Evolutionary conservation across 495 filamentous ascomycete species (phyloP).

Genomic region (Hypoxylon fuscum): DNA sequence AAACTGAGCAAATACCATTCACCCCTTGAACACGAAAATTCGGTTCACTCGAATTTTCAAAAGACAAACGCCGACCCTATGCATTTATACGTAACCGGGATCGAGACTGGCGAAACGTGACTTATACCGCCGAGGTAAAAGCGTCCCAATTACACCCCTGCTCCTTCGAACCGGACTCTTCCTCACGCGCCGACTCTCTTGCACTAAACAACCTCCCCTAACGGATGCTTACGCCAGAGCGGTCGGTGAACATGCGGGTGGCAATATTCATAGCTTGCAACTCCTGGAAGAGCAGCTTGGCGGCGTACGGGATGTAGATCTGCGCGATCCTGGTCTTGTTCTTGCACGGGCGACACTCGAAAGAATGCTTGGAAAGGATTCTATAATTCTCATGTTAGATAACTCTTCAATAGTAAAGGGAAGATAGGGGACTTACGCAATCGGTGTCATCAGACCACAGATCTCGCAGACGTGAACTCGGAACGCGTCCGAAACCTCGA

Average conservation of each 20-base stretch:
- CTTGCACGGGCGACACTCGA: slow-evolving; percentile 96
- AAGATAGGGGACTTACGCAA: slow-evolving; percentile 78
- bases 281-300: slow-evolving; percentile 98
- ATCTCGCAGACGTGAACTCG: slow-evolving; percentile 98
- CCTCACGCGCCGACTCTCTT: too few species aligned
- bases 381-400: slow-evolving; percentile 58
- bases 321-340: slow-evolving; percentile 99
- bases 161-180: background rate
- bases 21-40: background rate
- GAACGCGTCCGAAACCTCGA: slow-evolving; percentile 98
- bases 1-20: slow-evolving; percentile 21
- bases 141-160: background rate
- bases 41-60: background rate
- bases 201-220: too few species aligned
- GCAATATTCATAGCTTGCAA: slow-evolving; percentile 98
- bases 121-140: background rate
- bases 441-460: slow-evolving; percentile 97
- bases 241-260: slow-evolving; percentile 91
- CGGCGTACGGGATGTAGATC: slow-evolving; percentile 96
- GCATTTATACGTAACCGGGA: slow-evolving; percentile 20
- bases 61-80: slow-evolving; percentile 39
- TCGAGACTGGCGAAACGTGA: background rate
- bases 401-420: slow-evolving; percentile 1
- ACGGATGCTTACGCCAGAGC: slow-evolving; percentile 76
- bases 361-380: slow-evolving; percentile 92